A percentile compares a stretch with the other conserved stretches of the same genome.
Evolutionary conservation across 352 stramenopile species (phyloP).

Genomic region (Pythium phragmiticola): DNA sequence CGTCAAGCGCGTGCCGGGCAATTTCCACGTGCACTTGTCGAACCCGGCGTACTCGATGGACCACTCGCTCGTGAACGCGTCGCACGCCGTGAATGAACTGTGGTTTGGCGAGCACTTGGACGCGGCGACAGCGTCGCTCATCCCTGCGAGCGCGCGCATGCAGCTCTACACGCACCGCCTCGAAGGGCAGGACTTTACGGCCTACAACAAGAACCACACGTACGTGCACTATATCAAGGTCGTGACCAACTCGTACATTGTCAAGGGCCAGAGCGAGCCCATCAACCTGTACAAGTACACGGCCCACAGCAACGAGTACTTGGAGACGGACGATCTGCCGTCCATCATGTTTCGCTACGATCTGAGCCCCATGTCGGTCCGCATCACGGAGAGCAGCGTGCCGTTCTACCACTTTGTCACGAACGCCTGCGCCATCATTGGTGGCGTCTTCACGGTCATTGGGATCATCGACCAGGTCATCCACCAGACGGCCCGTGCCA

Average conservation of each 20-base stretch:
- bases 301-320: slow-evolving; percentile 86
- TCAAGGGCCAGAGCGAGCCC: slow-evolving; percentile 43
- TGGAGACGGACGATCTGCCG: slow-evolving; percentile 82
- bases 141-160: slow-evolving; percentile 88
- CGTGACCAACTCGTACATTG: slow-evolving; percentile 91
- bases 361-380: slow-evolving; percentile 92
- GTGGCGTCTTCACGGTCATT: slow-evolving; percentile 83
- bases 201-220: slow-evolving; percentile 93
- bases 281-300: slow-evolving; percentile 91
- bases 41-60: slow-evolving; percentile 93
- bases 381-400: slow-evolving; percentile 90
- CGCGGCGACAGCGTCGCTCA: slow-evolving; percentile 48
- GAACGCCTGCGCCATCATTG: slow-evolving; percentile 78
- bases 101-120: slow-evolving; percentile 91
- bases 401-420: slow-evolving; percentile 88
- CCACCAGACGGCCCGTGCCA: slow-evolving; percentile 77
- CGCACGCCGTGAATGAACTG: slow-evolving; percentile 95
- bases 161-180: slow-evolving; percentile 93
- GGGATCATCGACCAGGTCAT: slow-evolving; percentile 85
- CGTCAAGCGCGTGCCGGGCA: slow-evolving; percentile 94
- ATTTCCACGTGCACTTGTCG: slow-evolving; percentile 98
- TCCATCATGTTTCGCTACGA: slow-evolving; percentile 92
- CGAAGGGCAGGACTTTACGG: slow-evolving; percentile 90
- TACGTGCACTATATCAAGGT: slow-evolving; percentile 99
- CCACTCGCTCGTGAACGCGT: slow-evolving; percentile 89